phyloP scores from a whole-genome alignment of 345 rosid species.

The Salix exigua region DNA sequence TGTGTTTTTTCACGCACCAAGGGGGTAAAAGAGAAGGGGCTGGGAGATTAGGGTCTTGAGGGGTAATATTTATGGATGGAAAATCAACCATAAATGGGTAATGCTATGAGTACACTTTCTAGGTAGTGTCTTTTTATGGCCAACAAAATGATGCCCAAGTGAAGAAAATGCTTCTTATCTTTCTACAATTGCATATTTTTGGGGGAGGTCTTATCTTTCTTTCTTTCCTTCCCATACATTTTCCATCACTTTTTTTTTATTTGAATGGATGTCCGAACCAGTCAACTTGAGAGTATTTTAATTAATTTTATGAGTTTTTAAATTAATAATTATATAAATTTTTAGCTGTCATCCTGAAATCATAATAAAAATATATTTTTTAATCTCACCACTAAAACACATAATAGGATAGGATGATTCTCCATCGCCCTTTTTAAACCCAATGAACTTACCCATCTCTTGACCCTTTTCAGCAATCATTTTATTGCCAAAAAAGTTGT shows the following conservation, averaged over 20 bases:
- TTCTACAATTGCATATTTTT: slow-evolving; percentile 19
- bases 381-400: no score
- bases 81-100: slow-evolving; percentile 13
- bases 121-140: slow-evolving; percentile 54
- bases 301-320: no score
- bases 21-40: not conserved
- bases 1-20: not conserved
- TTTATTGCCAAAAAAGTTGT: slow-evolving; percentile 43
- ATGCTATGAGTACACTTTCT: slow-evolving; percentile 39
- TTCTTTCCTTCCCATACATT: slow-evolving; percentile 13
- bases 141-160: slow-evolving; percentile 65
- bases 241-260: not conserved
- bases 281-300: accelerated
- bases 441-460: slow-evolving; percentile 25
- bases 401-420: not conserved
- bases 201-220: not conserved
- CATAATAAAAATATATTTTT: no score
- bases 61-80: not conserved
- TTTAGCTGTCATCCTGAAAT: accelerated
- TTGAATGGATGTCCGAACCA: no score
- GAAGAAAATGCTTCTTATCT: slow-evolving; percentile 57
- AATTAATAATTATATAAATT: no score
- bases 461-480: slow-evolving; percentile 27
- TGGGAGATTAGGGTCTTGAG: not conserved
- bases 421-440: slow-evolving; percentile 4